Base-by-base conservation (phyloP, 2,329 filamentous ascomycete species). In the Fusarium sp. region DNA sequence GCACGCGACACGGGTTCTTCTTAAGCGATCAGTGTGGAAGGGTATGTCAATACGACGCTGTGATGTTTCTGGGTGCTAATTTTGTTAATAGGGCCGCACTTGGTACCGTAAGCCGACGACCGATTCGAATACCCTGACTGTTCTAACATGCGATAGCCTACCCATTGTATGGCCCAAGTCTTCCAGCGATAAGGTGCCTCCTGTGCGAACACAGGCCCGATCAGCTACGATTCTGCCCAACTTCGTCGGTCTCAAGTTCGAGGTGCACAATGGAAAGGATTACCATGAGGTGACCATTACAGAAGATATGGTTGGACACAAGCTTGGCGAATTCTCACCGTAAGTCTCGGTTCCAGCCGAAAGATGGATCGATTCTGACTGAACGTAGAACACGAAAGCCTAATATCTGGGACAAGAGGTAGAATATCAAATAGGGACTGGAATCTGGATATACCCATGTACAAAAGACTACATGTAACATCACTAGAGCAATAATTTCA, bases 251-350 rank as follows among this genome's bases (percentile, higher is more conserved):
- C 85, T 97, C 77, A 91, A 90, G 80, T 98, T 98, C 82, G 92
- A 95, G 82, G 89, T 98, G 66, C 92, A 98, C 85, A 97, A 97
- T 81, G 95, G 95, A 78, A 97, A 96, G 85, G 88, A 88, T 37
- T 97, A 97, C 82, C 84, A 92, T 76, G 93, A 96, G 75, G 87
- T 97, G 60, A 88, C 87, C 73, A 93, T 98, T 72, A 97, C 94
- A 21, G 95, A 97, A 81, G 93, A 97, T 79, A 98, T 98, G 95
- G 95, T 98, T 55, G 95, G 95, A 60, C 93, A 96, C 83, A 98
- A 97, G 84, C 87, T 98, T 75, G 95, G 95, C 77, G 95, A 98
- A 84, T 98, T 97, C 81, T 91, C 94, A 70, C 86, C 90, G 94
- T 97, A 89, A 79, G 94, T 90, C 55, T 46, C 39, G n/a, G 21